Evolutionary conservation across 2,329 filamentous ascomycete genomes (phyloP).

Genomic region (Colletotrichum tropicale): DNA sequence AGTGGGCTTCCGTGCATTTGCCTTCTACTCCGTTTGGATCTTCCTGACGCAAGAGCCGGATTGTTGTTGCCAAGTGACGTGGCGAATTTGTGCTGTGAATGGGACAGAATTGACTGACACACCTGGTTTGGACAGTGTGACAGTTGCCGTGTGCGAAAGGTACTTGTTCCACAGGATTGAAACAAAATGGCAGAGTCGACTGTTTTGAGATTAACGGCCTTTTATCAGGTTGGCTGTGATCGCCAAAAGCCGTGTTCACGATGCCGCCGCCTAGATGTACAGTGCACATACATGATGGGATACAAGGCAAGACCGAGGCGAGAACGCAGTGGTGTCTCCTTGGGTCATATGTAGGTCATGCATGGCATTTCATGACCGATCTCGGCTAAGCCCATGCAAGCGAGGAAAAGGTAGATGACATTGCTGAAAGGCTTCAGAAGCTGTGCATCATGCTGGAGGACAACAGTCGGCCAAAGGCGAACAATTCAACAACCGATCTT

Average conservation of each 20-base stretch:
- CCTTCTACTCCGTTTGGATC: fast-evolving
- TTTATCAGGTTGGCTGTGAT: not conserved
- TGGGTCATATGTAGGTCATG: not conserved
- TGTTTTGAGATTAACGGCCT: no score
- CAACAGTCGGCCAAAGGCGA: not conserved
- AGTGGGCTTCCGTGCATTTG: no score
- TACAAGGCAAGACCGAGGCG: not conserved
- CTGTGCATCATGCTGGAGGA: not conserved
- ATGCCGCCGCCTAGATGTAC: not conserved
- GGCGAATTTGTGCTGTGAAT: no score
- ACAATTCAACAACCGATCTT: not conserved
- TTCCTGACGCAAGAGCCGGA: no score
- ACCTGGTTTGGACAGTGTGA: no score
- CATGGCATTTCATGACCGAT: no score
- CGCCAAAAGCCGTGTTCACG: not conserved
- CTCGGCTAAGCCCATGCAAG: not conserved
- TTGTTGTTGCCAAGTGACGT: no score
- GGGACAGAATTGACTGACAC: no score
- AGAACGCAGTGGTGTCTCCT: not conserved
- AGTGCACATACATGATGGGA: not conserved
- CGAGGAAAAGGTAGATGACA: not conserved
- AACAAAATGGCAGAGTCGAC: no score
- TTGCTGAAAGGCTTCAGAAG: not conserved
- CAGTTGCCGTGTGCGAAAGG: no score
- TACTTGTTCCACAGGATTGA: no score